phyloP scores from a whole-genome alignment of 192 early-diverging fungal genomes.

The Entomortierella chlamydospora region DNA sequence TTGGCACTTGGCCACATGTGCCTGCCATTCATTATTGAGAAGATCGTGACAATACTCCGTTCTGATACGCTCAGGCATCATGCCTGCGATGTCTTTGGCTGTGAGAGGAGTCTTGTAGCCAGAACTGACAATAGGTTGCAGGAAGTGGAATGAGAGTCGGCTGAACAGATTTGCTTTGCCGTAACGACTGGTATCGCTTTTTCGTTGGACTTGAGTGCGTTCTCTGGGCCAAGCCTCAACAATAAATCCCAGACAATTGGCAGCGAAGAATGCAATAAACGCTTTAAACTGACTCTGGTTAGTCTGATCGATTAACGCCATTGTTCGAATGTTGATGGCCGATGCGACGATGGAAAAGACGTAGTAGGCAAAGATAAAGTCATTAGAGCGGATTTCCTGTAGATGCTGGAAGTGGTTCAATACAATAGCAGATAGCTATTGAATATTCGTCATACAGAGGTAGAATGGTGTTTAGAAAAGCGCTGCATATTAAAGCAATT shows the following conservation, averaged over 20 bases:
- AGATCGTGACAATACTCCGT: constrained; percentile 25
- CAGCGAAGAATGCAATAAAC: constrained; percentile 41
- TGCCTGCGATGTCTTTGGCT: constrained; percentile 43
- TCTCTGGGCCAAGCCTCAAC: constrained; percentile 47
- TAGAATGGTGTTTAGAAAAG: no score
- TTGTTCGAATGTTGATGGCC: constrained; percentile 50
- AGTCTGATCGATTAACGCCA: constrained; percentile 24
- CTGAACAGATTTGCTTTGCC: constrained; percentile 52
- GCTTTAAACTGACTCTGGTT: constrained; percentile 38
- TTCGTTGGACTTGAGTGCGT: constrained; percentile 13
- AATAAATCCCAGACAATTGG: constrained; percentile 34
- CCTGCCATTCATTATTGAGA: constrained; percentile 32
- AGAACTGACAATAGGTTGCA: constrained; percentile 44
- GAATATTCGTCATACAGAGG: background rate
- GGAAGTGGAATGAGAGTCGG: constrained; percentile 45
- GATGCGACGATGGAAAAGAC: constrained; percentile 29
- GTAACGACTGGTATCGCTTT: constrained; percentile 25
- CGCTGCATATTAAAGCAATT: no score
- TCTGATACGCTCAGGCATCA: constrained; percentile 39
- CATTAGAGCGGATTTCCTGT: constrained; percentile 40
- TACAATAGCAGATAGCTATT: constrained; percentile 16
- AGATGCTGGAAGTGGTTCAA: constrained; percentile 44
- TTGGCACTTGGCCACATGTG: constrained; percentile 10
- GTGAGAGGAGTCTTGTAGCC: constrained; percentile 40
- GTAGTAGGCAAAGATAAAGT: constrained; percentile 34